phyloP scores from a whole-genome alignment of 2,329 filamentous ascomycete genomes.

The Diaporthe sp. region DNA sequence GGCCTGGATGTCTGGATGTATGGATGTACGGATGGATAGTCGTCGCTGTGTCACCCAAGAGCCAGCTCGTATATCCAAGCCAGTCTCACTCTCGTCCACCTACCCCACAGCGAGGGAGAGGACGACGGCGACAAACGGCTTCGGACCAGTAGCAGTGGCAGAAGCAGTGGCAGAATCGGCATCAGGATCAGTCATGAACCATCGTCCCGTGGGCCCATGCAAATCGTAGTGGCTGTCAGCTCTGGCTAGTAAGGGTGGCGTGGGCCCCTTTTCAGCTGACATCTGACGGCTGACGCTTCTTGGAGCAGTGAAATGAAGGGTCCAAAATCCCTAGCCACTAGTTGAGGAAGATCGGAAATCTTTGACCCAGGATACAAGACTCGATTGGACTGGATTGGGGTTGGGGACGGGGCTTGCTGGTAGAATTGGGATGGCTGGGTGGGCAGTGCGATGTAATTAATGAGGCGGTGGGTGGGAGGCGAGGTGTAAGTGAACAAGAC shows the following conservation, averaged over 20 bases:
- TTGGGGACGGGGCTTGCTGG: constrained; percentile 11
- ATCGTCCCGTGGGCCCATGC: neutral
- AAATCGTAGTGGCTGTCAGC: constrained; percentile 23
- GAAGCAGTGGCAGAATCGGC: neutral
- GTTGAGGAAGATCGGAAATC: neutral
- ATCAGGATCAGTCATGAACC: constrained; percentile 6
- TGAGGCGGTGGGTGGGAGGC: neutral
- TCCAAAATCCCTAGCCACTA: neutral
- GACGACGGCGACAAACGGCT: neutral
- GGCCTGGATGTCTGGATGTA: neutral
- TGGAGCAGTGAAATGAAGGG: neutral
- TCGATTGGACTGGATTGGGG: neutral
- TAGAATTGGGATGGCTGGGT: constrained; percentile 25
- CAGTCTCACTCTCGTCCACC: constrained; percentile 2
- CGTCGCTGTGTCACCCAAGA: constrained; percentile 20
- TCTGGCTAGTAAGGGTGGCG: constrained; percentile 9
- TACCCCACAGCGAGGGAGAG: constrained; percentile 5
- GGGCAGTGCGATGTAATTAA: neutral
- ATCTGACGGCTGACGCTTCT: constrained; percentile 16
- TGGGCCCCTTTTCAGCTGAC: constrained; percentile 29
- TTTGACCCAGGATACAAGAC: neutral
- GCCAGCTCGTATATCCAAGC: constrained; percentile 4
- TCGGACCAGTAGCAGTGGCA: neutral
- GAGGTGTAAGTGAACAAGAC: neutral
- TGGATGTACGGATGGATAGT: neutral